Evolutionary conservation across 2,329 filamentous ascomycete genomes (phyloP), one percentile per base, ranked within the genome.

Genomic region (Plenodomus biglobosus): DNA sequence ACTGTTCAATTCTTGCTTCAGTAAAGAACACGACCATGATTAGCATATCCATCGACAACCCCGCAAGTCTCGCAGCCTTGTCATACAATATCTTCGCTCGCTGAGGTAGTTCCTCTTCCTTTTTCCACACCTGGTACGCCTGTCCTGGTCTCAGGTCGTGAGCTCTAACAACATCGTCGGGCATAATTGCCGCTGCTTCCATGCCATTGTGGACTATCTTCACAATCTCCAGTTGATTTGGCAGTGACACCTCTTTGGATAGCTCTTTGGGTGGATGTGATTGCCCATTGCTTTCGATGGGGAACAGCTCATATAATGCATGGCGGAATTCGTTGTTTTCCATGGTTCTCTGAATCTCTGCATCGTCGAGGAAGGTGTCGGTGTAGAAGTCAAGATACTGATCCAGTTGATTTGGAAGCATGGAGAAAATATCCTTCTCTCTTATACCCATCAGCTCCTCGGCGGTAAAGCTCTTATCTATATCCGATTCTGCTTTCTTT

Each of bases 331-430:
- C 72, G 27, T 69, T 69, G 19, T 71, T 67, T 18, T 63, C 59
- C 13, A 64, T 66, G 10, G 65, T 59, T 18, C 61, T 61, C 24
- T 71, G 66, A 11, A 68, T 59, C 15, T 70, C 59, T 42, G 72
- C 68, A 46, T 80, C 75, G 52, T 77, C 75, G 38, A 83, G 70
- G 76, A 84, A 88, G 38, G 79, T 86, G 48, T 79, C 78, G 64
- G 58, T 84, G 65, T 88, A 92, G 85, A 87, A 94, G 69, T 90
- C 83, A 70, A 95, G 78, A 62, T 91, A 92, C 50, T 87, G 81
- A 61, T 92, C 87, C 32, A 92, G 73, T 53, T 87, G 79, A 18
- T 78, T 72, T 4, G 77, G 72, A 2, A 74, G 76, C 82, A 92
- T 85, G 1, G 74, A 68, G 35, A 85, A 78, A 8, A 89, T 79